Conservation (phyloP, 495 filamentous ascomycete genomes). For the Xylaria castorea region DNA sequence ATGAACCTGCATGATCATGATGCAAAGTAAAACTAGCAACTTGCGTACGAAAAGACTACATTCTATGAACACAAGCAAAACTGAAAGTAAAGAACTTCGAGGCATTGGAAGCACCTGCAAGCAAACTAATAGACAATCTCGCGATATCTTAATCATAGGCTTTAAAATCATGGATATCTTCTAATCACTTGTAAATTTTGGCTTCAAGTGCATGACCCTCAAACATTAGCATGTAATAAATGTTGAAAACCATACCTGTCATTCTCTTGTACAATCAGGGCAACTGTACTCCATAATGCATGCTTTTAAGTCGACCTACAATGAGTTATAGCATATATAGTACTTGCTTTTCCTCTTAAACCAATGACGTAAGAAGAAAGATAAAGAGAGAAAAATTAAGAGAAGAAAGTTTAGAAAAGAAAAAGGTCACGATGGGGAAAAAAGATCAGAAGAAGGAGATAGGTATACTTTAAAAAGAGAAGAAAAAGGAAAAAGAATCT, state of each 20-base stretch:
- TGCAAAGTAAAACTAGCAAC: background rate
- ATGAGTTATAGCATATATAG: background rate
- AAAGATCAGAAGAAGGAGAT: too few species aligned
- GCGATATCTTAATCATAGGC: background rate
- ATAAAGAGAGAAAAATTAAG: too few species aligned
- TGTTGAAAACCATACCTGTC: too few species aligned
- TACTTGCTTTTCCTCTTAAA: background rate
- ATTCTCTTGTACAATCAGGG: background rate
- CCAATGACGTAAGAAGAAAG: background rate
- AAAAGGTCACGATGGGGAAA: too few species aligned
- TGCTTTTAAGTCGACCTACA: background rate
- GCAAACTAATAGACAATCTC: background rate
- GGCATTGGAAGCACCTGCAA: background rate
- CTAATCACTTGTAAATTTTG: background rate
- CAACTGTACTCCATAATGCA: background rate
- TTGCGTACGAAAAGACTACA: background rate
- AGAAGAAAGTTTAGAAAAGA: too few species aligned
- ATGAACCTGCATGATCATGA: constrained; percentile 13
- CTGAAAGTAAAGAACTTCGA: background rate
- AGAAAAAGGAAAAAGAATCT: background rate
- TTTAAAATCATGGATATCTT: background rate
- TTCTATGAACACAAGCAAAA: background rate
- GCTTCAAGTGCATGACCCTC: background rate
- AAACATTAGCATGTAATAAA: too few species aligned
- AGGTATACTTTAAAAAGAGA: too few species aligned